Evolutionary conservation across 495 filamentous ascomycete genomes (phyloP).

Genomic region (Tricharina praecox): DNA sequence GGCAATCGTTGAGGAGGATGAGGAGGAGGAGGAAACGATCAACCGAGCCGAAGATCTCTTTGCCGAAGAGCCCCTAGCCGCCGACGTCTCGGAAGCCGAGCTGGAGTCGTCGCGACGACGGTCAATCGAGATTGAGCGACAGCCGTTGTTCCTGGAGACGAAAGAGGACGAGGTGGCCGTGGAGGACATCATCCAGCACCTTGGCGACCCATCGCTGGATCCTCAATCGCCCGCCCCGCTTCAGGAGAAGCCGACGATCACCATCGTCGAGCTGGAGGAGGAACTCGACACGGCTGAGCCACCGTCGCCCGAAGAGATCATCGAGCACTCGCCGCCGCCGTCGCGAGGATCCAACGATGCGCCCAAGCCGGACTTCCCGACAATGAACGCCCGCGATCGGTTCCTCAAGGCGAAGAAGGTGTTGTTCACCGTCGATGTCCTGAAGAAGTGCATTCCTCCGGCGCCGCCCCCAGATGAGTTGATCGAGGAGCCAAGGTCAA

Average conservation of each 20-base stretch:
- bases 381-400: background rate
- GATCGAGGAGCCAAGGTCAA: background rate
- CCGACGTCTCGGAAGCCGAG: slow-evolving; percentile 1
- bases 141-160: background rate
- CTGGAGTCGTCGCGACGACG: background rate
- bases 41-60: background rate
- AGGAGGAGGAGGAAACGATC: background rate
- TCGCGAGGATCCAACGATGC: background rate
- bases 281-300: background rate
- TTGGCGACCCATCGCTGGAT: background rate
- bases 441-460: slow-evolving; percentile 5
- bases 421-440: slow-evolving; percentile 2
- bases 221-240: background rate
- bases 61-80: slow-evolving; percentile 3
- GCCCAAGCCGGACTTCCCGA: background rate
- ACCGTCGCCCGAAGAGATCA: slow-evolving; percentile 3
- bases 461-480: slow-evolving; percentile 2
- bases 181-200: background rate
- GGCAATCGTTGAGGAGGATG: background rate
- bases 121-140: slow-evolving; percentile 1
- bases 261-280: background rate
- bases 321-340: background rate
- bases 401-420: slow-evolving; percentile 5
- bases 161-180: background rate
- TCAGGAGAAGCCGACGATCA: background rate